Evolutionary conservation across 805 yeast genomes (phyloP).

Genomic region (Kluyveromyces nonfermentans): DNA sequence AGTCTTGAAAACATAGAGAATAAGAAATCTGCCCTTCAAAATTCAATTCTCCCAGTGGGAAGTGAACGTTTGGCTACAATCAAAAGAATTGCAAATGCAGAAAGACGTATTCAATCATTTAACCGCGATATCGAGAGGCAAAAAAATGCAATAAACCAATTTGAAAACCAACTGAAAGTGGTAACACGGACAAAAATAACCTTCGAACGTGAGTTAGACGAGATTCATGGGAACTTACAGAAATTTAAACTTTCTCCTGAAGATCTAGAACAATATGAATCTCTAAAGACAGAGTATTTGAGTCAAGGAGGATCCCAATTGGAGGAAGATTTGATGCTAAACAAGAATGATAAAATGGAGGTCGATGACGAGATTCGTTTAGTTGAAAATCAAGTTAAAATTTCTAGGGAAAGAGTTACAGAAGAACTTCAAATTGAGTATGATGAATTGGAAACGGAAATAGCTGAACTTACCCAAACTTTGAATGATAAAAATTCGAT

Average conservation of each 20-base stretch:
- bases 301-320: constrained; percentile 49
- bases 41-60: constrained; percentile 51
- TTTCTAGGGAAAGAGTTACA: constrained; percentile 28
- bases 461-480: constrained; percentile 27
- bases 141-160: constrained; percentile 31
- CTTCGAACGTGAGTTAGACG: constrained; percentile 31
- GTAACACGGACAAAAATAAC: constrained; percentile 33
- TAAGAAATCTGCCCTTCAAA: constrained; percentile 34
- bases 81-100: constrained; percentile 38
- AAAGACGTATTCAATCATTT: constrained; percentile 42
- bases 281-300: constrained; percentile 46
- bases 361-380: constrained; percentile 30
- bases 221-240: constrained; percentile 19
- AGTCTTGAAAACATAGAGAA: constrained; percentile 30
- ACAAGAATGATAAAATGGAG: constrained; percentile 38
- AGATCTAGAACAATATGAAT: constrained; percentile 49
- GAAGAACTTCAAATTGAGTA: constrained; percentile 28
- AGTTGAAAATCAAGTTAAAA: constrained; percentile 30
- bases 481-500: constrained; percentile 31
- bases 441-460: constrained; percentile 25
- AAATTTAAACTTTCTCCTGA: constrained; percentile 37
- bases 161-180: constrained; percentile 40
- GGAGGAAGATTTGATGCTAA: constrained; percentile 37
- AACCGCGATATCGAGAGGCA: constrained; percentile 46
- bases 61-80: constrained; percentile 43